Percentiles rank a stretch among this genome's conserved stretches.
phyloP scores from a whole-genome alignment of 2,329 filamentous ascomycete species.

The Ceratocystis smalleyi region DNA sequence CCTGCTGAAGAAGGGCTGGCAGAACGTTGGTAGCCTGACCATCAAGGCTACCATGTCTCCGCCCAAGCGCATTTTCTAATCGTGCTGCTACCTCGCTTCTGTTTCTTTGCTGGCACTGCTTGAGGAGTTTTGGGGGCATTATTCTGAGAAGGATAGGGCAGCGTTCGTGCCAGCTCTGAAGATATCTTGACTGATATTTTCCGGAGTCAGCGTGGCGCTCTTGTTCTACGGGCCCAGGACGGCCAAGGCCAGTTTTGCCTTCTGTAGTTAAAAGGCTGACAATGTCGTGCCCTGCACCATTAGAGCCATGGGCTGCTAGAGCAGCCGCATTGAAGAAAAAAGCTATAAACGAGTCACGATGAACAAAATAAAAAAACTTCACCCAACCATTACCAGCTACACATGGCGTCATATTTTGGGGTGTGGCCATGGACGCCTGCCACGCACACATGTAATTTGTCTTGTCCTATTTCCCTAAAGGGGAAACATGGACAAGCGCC shows the following conservation, averaged over 20 bases:
- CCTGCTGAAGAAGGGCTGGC: conserved; percentile 99
- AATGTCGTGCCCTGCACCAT: neutral
- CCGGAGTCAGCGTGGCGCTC: neutral
- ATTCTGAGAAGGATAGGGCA: neutral
- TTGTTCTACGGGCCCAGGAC: neutral
- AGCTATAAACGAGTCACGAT: conserved; percentile 8
- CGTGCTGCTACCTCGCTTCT: conserved; percentile 19
- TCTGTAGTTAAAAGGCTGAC: conserved; percentile 1
- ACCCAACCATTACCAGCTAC: neutral
- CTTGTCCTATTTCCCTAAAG: neutral
- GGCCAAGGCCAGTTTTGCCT: neutral
- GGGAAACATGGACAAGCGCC: neutral
- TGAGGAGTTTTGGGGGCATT: neutral
- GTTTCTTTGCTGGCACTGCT: conserved; percentile 15
- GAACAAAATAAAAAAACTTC: neutral
- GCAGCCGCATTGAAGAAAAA: neutral
- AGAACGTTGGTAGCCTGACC: conserved; percentile 98
- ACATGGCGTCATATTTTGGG: too few species aligned
- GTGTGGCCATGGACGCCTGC: too few species aligned
- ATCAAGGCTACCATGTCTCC: conserved; percentile 99
- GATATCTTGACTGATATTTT: conserved; percentile 5
- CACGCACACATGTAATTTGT: neutral
- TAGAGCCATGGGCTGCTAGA: neutral
- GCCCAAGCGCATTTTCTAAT: conserved; percentile 92
- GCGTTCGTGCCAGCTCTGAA: neutral